Conservation (phyloP, 768 basidiomycete species). For the Lactarius quietus region DNA sequence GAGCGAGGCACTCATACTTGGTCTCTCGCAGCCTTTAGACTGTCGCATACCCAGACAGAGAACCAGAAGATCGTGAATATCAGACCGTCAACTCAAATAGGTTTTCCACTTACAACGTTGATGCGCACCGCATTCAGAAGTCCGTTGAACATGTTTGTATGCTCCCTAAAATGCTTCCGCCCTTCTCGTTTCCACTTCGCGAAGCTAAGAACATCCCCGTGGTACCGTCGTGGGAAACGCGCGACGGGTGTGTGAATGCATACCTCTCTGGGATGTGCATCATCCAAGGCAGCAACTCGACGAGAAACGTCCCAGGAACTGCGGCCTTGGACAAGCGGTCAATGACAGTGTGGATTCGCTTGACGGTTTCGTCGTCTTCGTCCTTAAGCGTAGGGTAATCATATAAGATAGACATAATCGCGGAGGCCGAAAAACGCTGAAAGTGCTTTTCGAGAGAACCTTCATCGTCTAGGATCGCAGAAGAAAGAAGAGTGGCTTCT, state of each 20-base stretch:
- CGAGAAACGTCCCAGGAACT: slow-evolving; percentile 24
- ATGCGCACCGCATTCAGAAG: slow-evolving; percentile 15
- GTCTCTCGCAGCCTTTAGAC: slow-evolving; percentile 8
- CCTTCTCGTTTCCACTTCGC: slow-evolving; percentile 30
- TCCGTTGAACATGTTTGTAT: slow-evolving; percentile 19
- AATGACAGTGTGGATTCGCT: background rate
- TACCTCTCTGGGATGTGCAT: slow-evolving; percentile 22
- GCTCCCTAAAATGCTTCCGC: slow-evolving; percentile 2
- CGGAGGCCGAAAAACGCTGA: slow-evolving; percentile 3
- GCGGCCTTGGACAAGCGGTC: slow-evolving; percentile 2
- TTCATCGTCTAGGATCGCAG: background rate
- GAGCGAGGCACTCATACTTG: slow-evolving; percentile 11
- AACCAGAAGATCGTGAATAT: background rate
- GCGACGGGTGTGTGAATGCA: background rate
- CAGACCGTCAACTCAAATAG: background rate
- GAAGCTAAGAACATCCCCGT: slow-evolving; percentile 4
- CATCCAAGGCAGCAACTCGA: slow-evolving; percentile 28
- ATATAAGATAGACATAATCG: slow-evolving; percentile 9
- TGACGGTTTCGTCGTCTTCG: slow-evolving; percentile 7
- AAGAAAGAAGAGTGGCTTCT: slow-evolving; percentile 11
- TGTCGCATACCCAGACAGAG: background rate
- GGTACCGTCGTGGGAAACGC: too few species aligned
- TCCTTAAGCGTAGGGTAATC: slow-evolving; percentile 13
- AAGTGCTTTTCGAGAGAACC: background rate
- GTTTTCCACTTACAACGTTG: slow-evolving; percentile 12